A percentile compares a stretch with the other conserved stretches of the same genome.
Evolutionary conservation across 495 filamentous ascomycete genomes (phyloP).

Genomic region (Pseudoneurospora amorphoporcata): DNA sequence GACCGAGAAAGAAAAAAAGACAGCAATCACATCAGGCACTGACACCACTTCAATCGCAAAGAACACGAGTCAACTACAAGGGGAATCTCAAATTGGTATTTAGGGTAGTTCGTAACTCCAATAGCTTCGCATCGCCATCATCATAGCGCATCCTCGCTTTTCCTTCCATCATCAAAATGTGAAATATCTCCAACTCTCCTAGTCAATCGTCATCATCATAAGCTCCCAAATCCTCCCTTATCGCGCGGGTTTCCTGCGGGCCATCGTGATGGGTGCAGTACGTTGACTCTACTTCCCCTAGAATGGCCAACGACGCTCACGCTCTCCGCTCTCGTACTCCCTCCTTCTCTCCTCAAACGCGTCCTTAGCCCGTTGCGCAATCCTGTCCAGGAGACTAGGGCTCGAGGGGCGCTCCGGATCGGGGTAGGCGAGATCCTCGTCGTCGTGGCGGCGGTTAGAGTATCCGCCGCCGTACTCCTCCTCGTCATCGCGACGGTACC

Average conservation of each 20-base stretch:
- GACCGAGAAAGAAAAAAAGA: not conserved
- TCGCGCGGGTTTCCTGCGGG: not conserved
- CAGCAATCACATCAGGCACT: not conserved
- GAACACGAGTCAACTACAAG: not conserved
- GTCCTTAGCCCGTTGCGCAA: conserved; percentile 17
- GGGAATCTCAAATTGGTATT: not conserved
- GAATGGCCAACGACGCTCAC: not conserved
- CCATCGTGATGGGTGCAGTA: not conserved
- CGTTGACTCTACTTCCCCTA: not conserved
- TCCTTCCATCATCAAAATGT: not conserved
- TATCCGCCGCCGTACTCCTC: not conserved
- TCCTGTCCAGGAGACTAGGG: conserved; percentile 17
- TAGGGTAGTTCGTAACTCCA: not conserved
- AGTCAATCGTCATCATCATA: not conserved
- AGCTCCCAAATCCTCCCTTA: not conserved
- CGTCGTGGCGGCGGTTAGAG: not conserved
- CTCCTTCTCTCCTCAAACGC: conserved; percentile 12
- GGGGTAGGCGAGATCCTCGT: not conserved
- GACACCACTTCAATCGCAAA: not conserved
- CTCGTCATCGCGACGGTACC: conserved; percentile 1
- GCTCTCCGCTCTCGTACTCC: not conserved
- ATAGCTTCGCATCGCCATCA: not conserved
- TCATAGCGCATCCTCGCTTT: not conserved
- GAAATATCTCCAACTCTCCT: not conserved
- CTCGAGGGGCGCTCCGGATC: not conserved